Percentiles rank a stretch among this genome's conserved stretches.
Conservation (phyloP, 1,284 basidiomycete species). For the Thecaphora thlaspeos region DNA sequence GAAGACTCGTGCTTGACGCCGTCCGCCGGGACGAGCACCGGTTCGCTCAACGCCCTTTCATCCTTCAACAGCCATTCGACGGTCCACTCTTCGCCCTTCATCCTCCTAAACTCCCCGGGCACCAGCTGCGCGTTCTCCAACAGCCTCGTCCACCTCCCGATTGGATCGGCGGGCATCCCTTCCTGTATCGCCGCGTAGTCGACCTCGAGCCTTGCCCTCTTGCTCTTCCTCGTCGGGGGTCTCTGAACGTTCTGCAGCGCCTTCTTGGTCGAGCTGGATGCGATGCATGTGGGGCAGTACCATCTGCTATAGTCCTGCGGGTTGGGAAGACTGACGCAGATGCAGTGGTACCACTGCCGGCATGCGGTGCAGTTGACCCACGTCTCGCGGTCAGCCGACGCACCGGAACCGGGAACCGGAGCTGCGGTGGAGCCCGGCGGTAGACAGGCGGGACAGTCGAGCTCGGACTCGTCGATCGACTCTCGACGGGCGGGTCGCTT, state of each 20-base stretch:
- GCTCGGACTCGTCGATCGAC: conserved; percentile 28
- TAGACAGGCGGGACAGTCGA: conserved; percentile 36
- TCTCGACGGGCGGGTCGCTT: too few species aligned
- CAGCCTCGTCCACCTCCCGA: conserved; percentile 36
- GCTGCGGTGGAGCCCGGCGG: conserved; percentile 13
- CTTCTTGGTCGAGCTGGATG: conserved; percentile 5
- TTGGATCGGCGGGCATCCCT: conserved; percentile 41
- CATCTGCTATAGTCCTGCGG: conserved; percentile 39
- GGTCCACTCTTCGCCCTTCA: conserved; percentile 37
- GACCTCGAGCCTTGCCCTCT: conserved; percentile 26
- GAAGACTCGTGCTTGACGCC: too few species aligned
- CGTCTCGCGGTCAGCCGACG: conserved; percentile 26
- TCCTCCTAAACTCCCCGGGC: conserved; percentile 29
- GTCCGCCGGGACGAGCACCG: conserved; percentile 37
- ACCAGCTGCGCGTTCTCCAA: conserved; percentile 25
- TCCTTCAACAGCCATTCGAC: conserved; percentile 38
- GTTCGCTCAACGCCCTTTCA: conserved; percentile 21
- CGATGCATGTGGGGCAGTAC: conserved; percentile 41
- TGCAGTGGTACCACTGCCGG: conserved; percentile 45
- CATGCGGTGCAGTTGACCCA: conserved; percentile 50
- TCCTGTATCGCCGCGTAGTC: conserved; percentile 51
- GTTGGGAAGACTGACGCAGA: conserved; percentile 34
- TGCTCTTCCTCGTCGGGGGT: conserved; percentile 26
- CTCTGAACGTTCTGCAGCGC: conserved; percentile 15
- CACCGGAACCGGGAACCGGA: conserved; percentile 25